Conservation (phyloP, 768 basidiomycete species). For the Lyophyllum decastes region DNA sequence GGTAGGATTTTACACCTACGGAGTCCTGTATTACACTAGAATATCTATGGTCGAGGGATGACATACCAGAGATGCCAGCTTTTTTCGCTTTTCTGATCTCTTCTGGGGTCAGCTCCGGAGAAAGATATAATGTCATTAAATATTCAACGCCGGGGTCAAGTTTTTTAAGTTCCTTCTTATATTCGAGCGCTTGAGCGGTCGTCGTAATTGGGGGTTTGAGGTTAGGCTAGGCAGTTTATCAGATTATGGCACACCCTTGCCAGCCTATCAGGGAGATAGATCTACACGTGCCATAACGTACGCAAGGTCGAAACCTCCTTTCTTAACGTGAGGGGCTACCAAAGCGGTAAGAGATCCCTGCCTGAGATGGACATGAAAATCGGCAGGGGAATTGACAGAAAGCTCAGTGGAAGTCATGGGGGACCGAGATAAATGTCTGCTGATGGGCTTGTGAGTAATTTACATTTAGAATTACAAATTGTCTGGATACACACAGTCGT, state of each 20-base stretch:
- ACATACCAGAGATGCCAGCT: conserved; percentile 73
- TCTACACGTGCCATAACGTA: conserved; percentile 86
- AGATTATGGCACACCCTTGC: not conserved
- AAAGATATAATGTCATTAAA: conserved; percentile 97
- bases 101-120: conserved; percentile 84
- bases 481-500: not conserved
- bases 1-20: conserved; percentile 91
- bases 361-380: conserved; percentile 97
- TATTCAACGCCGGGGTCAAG: conserved; percentile 83
- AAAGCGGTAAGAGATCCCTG: conserved; percentile 82
- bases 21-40: not conserved
- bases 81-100: conserved; percentile 87
- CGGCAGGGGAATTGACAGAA: conserved; percentile 67
- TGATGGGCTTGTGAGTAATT: not conserved
- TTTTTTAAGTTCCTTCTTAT: conserved; percentile 71
- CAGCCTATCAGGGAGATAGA: not conserved
- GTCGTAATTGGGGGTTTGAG: conserved; percentile 85
- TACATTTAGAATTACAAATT: too few species aligned
- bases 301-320: conserved; percentile 88
- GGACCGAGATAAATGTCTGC: not conserved
- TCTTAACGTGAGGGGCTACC: conserved; percentile 86
- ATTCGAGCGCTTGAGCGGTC: conserved; percentile 77
- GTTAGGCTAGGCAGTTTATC: conserved; percentile 71
- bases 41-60: conserved; percentile 19
- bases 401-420: conserved; percentile 39